A percentile compares a stretch with the other conserved stretches of the same genome.
phyloP scores from a whole-genome alignment of 768 basidiomycete species.

The Porpolomopsis calyptriformis region DNA sequence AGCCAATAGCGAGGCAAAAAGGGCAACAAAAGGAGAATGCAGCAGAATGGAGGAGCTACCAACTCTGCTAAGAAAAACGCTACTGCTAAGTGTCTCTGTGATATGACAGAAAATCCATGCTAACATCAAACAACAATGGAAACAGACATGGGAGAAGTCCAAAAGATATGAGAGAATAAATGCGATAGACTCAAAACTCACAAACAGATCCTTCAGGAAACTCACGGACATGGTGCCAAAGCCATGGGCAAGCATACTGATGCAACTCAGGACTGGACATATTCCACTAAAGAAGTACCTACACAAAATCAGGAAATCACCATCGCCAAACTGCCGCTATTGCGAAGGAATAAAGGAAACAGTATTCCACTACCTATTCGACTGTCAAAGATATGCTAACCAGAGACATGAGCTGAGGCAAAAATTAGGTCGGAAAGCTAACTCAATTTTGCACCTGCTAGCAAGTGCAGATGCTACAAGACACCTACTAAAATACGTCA shows the following conservation, averaged over 20 bases:
- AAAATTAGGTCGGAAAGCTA: neutral
- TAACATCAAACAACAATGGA: neutral
- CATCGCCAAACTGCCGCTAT: conserved; percentile 1
- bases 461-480: too few species aligned
- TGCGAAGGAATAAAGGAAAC: conserved; percentile 3
- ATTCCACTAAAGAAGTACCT: conserved; percentile 5
- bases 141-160: too few species aligned
- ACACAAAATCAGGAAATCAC: conserved; percentile 1
- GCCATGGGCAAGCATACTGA: conserved; percentile 2
- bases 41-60: neutral
- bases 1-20: conserved; percentile 16
- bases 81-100: neutral
- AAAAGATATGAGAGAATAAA: too few species aligned
- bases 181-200: too few species aligned
- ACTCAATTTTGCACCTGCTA: too few species aligned
- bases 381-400: neutral
- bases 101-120: neutral
- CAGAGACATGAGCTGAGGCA: too few species aligned
- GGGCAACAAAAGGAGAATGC: conserved; percentile 13
- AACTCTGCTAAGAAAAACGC: neutral
- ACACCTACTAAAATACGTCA: too few species aligned
- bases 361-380: conserved; percentile 4
- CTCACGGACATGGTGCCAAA: neutral
- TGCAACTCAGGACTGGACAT: conserved; percentile 6
- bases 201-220: neutral